Base-by-base conservation (phyloP, 192 early-diverging fungal species). In the Allomyces javanicus region DNA sequence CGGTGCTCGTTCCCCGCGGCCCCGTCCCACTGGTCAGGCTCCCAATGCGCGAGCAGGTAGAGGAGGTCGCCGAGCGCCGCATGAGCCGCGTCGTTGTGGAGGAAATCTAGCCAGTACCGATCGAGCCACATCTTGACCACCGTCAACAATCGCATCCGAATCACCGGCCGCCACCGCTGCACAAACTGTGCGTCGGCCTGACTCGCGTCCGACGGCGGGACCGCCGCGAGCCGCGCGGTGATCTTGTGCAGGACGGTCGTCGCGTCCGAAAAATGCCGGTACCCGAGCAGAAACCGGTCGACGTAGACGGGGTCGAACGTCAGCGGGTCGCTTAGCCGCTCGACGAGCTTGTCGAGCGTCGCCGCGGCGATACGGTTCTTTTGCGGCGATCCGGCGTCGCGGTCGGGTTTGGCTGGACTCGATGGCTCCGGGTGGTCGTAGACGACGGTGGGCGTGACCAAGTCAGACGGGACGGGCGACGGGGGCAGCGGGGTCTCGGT, bases 291-390 rank as follows among this genome's bases (percentile, higher is more conserved):
- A 4, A 65, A 33, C 23, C 21, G n/a, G 26, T 65, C 65, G 65
- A 65, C 65, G 22, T 26, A 65, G 1, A 21, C 17, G 12, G 17
- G 17, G 50, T 58, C 50, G 50, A 21, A 58, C 50, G 50, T 14
- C 9, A 58, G 50, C 50, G 12, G 17, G 23, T 40, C 23, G 10
- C 24, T 19, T 1, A 65, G 17, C 21, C 65, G 65, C 44, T 65
- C 65, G 21, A 65, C 44, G 25, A 65, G 65, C 65, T 65, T 65
- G 44, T 65, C 65, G 1, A 65, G 25, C 33, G 65, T 65, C 43
- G 65, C 23, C 10, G 65, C 65, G 14, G 44, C 22, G 44, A 65
- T 65, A 3, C 33, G 33, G 33, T 40, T 40, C 33, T 40, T 40
- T 40, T 40, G 33, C 33, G 33, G 33, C 0, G 33, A 40, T 3